Evolutionary conservation across 148 eudicot genomes (phyloP), one percentile per base, ranked within the genome.

Genomic region (Chenopodium berlandieri): DNA sequence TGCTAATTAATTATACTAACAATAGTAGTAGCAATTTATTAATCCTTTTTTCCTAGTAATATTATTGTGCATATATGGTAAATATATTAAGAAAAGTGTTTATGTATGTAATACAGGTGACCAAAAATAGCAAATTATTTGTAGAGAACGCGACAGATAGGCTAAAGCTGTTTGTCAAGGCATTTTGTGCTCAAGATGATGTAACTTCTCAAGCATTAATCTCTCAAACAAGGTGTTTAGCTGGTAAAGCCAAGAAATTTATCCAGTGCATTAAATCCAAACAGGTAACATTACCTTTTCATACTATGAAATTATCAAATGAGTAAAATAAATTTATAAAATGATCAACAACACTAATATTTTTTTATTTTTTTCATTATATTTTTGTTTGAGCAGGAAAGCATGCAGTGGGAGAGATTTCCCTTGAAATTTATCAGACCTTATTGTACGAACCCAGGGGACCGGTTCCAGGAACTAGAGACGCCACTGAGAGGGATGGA

Each of bases 351-450:
- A 20, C 47, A 74, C 79, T 31, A 69, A 75, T 27, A 8, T 31
- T 46, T 13, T 27, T 37, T 71, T n/a, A 0, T 32, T 7, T 47
- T 68, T 25, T 32, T 66, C 48, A 10, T 40, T 6, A 40, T 40
- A 40, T 78, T 34, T 34, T 34, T 34, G 4, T 34, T 13, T 47
- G 68, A 66, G 69, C 88, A 93, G 97, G 95, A 93, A 89, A 89
- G 90, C 87, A 90, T 91, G 92, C 79, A 83, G 4, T 93, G 97
- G 93, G 97, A 93, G 85, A 89, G 85, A 79, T 70, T 88, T 79
- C 88, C 86, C 9, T 12, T 86, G 71, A 88, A 85, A 62, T 85
- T 86, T 78, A 73, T 91, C 10, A 83, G 81, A 76, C 87, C 91
- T 1, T 83, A 84, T 46, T 87, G 86, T 70, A 68, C 31, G 81